phyloP scores from a whole-genome alignment of 2,329 filamentous ascomycete species.

The Leptosphaerulina australis region DNA sequence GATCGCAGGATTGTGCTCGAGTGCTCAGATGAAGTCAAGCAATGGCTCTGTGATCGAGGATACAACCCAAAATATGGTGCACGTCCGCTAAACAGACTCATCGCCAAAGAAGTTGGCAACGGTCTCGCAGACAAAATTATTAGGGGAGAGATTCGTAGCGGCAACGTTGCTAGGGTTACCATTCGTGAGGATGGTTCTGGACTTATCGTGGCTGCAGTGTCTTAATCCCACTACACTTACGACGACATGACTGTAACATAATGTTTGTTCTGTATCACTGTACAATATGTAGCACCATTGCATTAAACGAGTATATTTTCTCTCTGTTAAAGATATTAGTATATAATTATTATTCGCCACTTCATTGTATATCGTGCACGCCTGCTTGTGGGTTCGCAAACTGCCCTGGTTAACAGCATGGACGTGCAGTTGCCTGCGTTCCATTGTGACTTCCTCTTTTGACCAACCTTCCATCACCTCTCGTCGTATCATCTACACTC shows the following conservation, averaged over 20 bases:
- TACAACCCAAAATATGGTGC: slow-evolving; percentile 94
- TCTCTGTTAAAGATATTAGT: slow-evolving; percentile 16
- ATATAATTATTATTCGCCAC: not conserved
- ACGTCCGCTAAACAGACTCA: slow-evolving; percentile 86
- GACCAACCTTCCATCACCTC: not conserved
- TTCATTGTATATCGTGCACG: not conserved
- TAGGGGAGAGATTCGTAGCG: slow-evolving; percentile 76
- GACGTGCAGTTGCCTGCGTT: slow-evolving; percentile 17
- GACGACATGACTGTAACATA: slow-evolving; percentile 34
- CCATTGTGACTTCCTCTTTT: slow-evolving; percentile 26
- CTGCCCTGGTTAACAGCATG: slow-evolving; percentile 16
- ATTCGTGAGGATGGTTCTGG: slow-evolving; percentile 62
- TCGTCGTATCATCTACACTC: slow-evolving; percentile 3
- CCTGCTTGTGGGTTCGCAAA: not conserved
- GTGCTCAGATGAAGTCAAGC: slow-evolving; percentile 73
- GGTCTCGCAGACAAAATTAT: slow-evolving; percentile 91
- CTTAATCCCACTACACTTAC: slow-evolving; percentile 19
- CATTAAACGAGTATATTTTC: slow-evolving; percentile 16
- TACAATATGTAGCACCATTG: slow-evolving; percentile 22
- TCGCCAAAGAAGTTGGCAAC: slow-evolving; percentile 88
- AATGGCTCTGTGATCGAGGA: slow-evolving; percentile 86
- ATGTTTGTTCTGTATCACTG: not conserved
- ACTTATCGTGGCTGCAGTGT: slow-evolving; percentile 29
- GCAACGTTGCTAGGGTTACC: slow-evolving; percentile 73
- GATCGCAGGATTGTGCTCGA: slow-evolving; percentile 81